Evolutionary conservation across 768 basidiomycete genomes (phyloP), one percentile per base, ranked within the genome.

Genomic region (Dentipellis fragilis): DNA sequence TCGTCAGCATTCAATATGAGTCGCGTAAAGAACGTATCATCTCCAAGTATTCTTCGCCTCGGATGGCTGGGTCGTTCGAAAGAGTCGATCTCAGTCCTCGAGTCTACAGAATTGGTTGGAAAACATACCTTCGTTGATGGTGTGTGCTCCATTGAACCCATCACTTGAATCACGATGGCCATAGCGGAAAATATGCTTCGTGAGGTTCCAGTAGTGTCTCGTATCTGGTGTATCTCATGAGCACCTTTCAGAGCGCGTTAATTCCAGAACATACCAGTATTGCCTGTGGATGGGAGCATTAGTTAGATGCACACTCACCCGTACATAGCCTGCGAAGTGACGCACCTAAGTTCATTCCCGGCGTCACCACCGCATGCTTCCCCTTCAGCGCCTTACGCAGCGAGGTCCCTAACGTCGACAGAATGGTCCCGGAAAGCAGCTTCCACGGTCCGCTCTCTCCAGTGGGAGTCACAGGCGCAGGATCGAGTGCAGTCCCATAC

Each of bases 151-250:
- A 19, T 60, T 59, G 22, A 52, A 47, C 51, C 65, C 57, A 51
- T 60, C 59, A 2, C 58, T 62, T 3, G 57, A 54, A 52, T 61
- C 60, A 42, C 62, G 59, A 58, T 70, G 66, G 52, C 62, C 65
- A 60, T 75, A 79, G 47, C 76, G 75, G 67, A 75, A 75, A 54
- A 78, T 77, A 58, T 77, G 70, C 38, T 59, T 60, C 21, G 77
- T 75, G 22, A 79, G 68, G 54, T 68, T 67, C 77, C 75, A 76
- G 51, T 77, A 76, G 51, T 68, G 66, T 39, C 67, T 59, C 17
- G 78, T 79, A 62, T 79, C 75, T 74, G 58, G 1, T 10, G 1
- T n/a, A 12, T 29, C 4, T 22, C 12, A 21, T 22, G 4, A 22
- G 29, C 34, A 16, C 22, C 14, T 23, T 10, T 4, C 29, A 29